These are phyloP conservation scores for Panicum miliaceum DNA, from an alignment of 176 grass and related monocot species.

Conservation along the genomic window DNA sequence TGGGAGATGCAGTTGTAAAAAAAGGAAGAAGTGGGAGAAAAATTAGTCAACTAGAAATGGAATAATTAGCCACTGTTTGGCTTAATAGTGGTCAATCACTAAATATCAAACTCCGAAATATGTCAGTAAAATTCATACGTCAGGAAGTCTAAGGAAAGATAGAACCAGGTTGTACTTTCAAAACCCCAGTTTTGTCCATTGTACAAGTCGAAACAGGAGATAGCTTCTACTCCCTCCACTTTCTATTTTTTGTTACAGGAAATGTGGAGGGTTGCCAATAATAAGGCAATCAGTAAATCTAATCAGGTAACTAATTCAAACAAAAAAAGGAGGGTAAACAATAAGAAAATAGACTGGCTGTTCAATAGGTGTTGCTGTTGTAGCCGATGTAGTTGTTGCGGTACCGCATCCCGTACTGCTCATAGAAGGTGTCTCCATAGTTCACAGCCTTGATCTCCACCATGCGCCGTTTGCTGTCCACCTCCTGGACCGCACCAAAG, in stretches of 20 bases:
- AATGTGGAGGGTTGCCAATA: neutral
- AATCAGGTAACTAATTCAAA: slow-evolving; percentile 35
- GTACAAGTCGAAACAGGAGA: slow-evolving; percentile 30
- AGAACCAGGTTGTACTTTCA: slow-evolving; percentile 30
- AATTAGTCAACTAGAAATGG: neutral
- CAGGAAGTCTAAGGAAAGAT: neutral
- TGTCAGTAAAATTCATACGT: neutral
- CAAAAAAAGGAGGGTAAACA: neutral
- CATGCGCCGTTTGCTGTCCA: slow-evolving; percentile 65
- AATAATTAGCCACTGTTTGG: neutral
- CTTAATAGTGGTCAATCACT: neutral
- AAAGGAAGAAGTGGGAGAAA: neutral
- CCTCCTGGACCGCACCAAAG: slow-evolving; percentile 94
- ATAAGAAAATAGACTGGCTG: neutral
- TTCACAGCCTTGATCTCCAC: slow-evolving; percentile 95
- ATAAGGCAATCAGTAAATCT: slow-evolving; percentile 22
- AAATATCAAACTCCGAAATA: neutral
- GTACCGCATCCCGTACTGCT: slow-evolving; percentile 80
- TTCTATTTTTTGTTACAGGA: slow-evolving; percentile 37
- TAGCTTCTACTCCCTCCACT: slow-evolving; percentile 27
- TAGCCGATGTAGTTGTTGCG: slow-evolving; percentile 85
- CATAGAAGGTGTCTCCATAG: slow-evolving; percentile 85
- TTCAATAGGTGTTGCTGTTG: slow-evolving; percentile 57
- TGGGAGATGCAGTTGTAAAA: neutral
- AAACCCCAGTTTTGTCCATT: slow-evolving; percentile 22